Conservation (phyloP, 768 basidiomycete species). For the Rhizopogon rudus region DNA sequence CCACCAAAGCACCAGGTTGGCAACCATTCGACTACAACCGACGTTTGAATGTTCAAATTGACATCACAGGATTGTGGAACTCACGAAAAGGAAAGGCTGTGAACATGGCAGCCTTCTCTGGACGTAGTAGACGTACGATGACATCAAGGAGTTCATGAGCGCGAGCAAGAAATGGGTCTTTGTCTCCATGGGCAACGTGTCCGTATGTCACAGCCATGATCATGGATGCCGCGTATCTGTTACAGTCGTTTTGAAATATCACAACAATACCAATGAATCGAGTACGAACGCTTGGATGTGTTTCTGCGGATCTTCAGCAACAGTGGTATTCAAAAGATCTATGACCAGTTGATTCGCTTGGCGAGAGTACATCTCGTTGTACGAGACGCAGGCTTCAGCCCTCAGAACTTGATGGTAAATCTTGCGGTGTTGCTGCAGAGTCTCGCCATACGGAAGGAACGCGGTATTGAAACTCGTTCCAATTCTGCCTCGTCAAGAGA, state of each 20-base stretch:
- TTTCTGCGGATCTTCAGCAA: constrained; percentile 2
- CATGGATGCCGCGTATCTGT: neutral
- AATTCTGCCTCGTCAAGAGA: neutral
- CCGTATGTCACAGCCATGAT: neutral
- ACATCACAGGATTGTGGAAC: neutral
- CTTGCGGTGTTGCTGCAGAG: constrained; percentile 19
- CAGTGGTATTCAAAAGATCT: constrained; percentile 9
- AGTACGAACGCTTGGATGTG: neutral
- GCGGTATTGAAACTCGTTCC: neutral
- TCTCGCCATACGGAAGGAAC: constrained; percentile 4
- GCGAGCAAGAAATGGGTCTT: neutral
- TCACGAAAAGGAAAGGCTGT: constrained; percentile 3
- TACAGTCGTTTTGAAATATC: neutral
- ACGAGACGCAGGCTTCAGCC: constrained; percentile 9
- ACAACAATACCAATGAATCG: neutral
- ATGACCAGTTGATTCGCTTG: constrained; percentile 13
- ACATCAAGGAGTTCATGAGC: neutral
- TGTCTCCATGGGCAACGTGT: neutral
- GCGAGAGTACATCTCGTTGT: constrained; percentile 13
- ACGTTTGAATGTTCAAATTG: neutral
- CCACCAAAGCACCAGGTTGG: neutral
- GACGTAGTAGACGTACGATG: neutral
- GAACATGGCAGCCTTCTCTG: neutral
- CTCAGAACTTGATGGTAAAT: constrained; percentile 20
- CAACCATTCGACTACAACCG: neutral